These are phyloP conservation scores for Cryptococcus sp. DNA, from an alignment of 1,284 basidiomycete genomes.

Conservation along the genomic window DNA sequence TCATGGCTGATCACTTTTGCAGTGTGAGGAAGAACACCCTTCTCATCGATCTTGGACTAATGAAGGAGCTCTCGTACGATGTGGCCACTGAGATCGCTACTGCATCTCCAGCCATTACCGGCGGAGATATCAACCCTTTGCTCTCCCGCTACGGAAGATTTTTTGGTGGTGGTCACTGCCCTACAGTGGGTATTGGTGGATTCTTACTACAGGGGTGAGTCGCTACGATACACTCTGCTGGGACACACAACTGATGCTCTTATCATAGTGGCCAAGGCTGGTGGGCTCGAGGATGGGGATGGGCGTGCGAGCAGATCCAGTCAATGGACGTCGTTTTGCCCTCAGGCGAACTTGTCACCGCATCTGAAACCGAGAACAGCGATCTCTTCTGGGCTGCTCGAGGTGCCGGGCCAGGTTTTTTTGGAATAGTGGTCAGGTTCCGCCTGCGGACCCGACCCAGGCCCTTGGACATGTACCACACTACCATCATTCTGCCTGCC, in stretches of 20 bases:
- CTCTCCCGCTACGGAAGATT: background rate
- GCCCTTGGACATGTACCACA: background rate
- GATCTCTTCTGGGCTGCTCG: background rate
- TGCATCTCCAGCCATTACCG: background rate
- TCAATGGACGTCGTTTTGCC: background rate
- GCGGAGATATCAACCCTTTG: background rate
- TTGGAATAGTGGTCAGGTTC: background rate
- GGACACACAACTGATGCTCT: background rate
- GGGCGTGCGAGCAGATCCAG: background rate
- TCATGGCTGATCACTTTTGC: background rate
- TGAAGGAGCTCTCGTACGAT: slow-evolving; percentile 1
- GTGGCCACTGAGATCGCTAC: background rate
- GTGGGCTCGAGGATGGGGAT: background rate
- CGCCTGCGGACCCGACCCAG: background rate
- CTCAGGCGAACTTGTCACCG: background rate
- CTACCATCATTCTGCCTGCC: background rate
- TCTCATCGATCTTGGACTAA: background rate
- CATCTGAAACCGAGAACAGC: background rate
- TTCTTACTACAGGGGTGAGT: background rate
- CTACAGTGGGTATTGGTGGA: background rate
- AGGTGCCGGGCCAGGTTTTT: background rate
- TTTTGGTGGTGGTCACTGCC: background rate
- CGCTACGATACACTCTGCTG: background rate
- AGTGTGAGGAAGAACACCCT: background rate
- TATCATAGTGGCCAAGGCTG: background rate